These are phyloP conservation scores for Barbatosphaeria neglecta DNA, from an alignment of 495 filamentous ascomycete genomes.

Conservation along the genomic window DNA sequence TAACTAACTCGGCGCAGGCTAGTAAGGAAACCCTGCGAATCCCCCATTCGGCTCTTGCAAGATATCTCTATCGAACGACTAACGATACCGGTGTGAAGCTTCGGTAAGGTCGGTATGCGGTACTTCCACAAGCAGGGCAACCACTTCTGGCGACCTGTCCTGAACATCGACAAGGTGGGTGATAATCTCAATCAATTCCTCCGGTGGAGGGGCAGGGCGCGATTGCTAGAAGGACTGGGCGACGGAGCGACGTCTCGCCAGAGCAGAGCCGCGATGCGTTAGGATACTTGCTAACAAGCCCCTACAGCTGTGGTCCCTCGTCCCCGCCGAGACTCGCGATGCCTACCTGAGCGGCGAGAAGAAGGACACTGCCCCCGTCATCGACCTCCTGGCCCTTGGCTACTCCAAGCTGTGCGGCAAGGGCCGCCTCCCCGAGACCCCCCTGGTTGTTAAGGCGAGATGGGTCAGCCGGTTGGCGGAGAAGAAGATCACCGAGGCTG, in stretches of 20 bases:
- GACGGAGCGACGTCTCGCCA: too few relatives aligned
- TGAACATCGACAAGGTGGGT: slow-evolving; percentile 84
- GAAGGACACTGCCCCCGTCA: slow-evolving; percentile 73
- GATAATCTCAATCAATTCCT: background rate
- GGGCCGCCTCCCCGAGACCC: slow-evolving; percentile 75
- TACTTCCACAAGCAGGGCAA: slow-evolving; percentile 86
- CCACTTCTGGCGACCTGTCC: slow-evolving; percentile 84
- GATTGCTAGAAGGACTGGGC: background rate
- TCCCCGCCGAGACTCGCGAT: slow-evolving; percentile 74
- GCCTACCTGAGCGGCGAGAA: slow-evolving; percentile 63
- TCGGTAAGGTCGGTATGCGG: slow-evolving; percentile 95
- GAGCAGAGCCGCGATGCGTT: too few relatives aligned
- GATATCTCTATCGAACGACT: slow-evolving; percentile 6
- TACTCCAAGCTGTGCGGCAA: slow-evolving; percentile 93
- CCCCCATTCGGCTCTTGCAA: background rate
- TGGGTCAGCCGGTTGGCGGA: slow-evolving; percentile 83
- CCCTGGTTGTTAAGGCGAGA: slow-evolving; percentile 76
- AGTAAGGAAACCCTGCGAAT: background rate
- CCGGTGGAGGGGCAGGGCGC: background rate
- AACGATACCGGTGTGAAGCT: slow-evolving; percentile 70
- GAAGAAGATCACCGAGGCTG: slow-evolving; percentile 89
- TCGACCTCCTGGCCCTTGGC: slow-evolving; percentile 83
- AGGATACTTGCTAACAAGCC: slow-evolving; percentile 44
- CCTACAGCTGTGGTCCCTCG: slow-evolving; percentile 68
- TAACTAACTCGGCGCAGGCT: background rate